These are phyloP conservation scores for Exobasidium rhododendri DNA, from an alignment of 1,284 basidiomycete genomes.

Conservation along the genomic window DNA sequence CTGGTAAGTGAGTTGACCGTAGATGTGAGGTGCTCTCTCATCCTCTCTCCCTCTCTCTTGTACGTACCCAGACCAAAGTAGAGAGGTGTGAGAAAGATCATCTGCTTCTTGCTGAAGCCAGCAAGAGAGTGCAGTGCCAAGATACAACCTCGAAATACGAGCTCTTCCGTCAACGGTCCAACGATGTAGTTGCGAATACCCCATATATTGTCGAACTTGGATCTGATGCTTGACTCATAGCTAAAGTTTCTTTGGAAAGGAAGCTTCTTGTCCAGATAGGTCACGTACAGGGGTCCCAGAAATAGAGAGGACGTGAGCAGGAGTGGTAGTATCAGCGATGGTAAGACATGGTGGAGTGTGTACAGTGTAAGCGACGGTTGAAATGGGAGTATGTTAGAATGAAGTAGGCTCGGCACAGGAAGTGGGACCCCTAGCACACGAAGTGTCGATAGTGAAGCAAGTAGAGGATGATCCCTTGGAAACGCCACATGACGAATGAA, in stretches of 20 bases:
- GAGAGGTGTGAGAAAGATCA: constrained; percentile 77
- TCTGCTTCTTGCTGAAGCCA: constrained; percentile 61
- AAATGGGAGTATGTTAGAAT: constrained; percentile 29
- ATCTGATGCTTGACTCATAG: constrained; percentile 55
- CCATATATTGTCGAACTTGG: constrained; percentile 58
- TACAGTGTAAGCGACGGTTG: constrained; percentile 18
- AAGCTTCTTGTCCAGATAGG: constrained; percentile 62
- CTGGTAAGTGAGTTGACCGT: background rate
- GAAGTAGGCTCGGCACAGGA: constrained; percentile 28
- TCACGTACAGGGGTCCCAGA: constrained; percentile 73
- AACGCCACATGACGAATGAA: constrained; percentile 25
- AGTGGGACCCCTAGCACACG: constrained; percentile 34
- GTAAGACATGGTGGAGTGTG: constrained; percentile 11
- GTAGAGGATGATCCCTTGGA: constrained; percentile 19
- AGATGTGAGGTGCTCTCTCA: background rate
- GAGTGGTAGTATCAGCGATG: constrained; percentile 58
- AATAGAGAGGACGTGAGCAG: constrained; percentile 76
- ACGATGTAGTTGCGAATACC: constrained; percentile 74
- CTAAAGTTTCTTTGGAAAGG: constrained; percentile 62
- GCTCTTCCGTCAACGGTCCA: constrained; percentile 87
- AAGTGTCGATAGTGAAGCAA: constrained; percentile 19
- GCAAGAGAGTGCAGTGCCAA: constrained; percentile 63
- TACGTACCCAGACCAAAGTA: constrained; percentile 70
- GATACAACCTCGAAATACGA: constrained; percentile 84
- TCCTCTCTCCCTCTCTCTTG: no score